Percentiles rank a stretch among this genome's conserved stretches.
phyloP scores from a whole-genome alignment of 306 rosid species.

The Ammopiptanthus mongolicus region DNA sequence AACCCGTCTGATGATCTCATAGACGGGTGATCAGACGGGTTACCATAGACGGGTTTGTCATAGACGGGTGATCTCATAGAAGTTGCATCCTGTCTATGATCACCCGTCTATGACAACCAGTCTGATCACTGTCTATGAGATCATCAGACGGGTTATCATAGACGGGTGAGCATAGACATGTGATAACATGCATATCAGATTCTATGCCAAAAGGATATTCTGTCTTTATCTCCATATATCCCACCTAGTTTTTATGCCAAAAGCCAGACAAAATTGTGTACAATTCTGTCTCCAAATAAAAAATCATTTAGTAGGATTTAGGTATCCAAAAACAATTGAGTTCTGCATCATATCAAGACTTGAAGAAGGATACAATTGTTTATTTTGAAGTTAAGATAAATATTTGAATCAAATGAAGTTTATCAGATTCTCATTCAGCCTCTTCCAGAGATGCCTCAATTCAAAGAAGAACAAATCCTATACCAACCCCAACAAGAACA shows the following conservation, averaged over 20 bases:
- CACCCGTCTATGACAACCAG: too few species aligned
- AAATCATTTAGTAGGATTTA: neutral
- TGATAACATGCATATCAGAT: too few species aligned
- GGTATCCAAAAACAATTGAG: neutral
- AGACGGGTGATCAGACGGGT: too few species aligned
- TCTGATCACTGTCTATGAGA: too few species aligned
- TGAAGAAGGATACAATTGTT: constrained; percentile 13
- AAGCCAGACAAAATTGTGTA: constrained; percentile 1
- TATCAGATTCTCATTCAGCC: constrained; percentile 37
- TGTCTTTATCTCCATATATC: neutral
- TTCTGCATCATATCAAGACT: constrained; percentile 23
- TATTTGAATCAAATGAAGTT: neutral
- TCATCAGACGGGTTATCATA: too few species aligned
- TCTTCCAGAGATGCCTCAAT: constrained; percentile 62
- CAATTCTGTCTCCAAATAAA: neutral
- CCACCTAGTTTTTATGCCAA: neutral
- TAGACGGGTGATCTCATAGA: too few species aligned
- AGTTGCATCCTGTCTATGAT: too few species aligned
- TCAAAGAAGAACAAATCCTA: constrained; percentile 62
- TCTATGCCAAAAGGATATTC: neutral
- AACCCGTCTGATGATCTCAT: too few species aligned
- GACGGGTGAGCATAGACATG: too few species aligned
- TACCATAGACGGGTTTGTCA: too few species aligned
- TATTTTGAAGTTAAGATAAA: neutral
- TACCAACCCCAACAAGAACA: constrained; percentile 55